Conservation (phyloP, 345 rosid species). For the Citrus glauca region DNA sequence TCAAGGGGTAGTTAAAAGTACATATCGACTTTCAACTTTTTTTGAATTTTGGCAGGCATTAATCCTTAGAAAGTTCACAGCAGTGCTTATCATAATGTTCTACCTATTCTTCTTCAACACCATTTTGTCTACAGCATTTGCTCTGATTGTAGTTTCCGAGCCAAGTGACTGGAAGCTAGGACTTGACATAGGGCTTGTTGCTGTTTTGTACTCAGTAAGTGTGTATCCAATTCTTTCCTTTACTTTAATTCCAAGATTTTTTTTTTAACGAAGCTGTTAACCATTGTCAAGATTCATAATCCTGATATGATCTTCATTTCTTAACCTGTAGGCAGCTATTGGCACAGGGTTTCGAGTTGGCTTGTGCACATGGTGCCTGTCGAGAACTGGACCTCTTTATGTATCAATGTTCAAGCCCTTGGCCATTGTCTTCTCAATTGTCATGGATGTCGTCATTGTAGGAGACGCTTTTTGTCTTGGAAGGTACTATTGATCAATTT, state of each 20-base stretch:
- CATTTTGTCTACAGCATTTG: constrained; percentile 19
- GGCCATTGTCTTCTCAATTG: constrained; percentile 17
- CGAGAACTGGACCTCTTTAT: constrained; percentile 22
- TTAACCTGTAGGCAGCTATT: constrained; percentile 13
- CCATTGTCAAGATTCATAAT: too few relatives aligned
- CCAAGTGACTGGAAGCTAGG: constrained; percentile 38
- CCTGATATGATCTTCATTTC: neutral
- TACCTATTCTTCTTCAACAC: constrained; percentile 21
- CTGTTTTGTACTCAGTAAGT: constrained; percentile 28
- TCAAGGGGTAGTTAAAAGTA: neutral
- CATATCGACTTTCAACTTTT: neutral
- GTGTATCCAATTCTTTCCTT: neutral
- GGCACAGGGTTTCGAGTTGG: constrained; percentile 3
- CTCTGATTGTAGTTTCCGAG: constrained; percentile 27
- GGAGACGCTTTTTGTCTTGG: constrained; percentile 26
- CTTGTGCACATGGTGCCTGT: constrained; percentile 24
- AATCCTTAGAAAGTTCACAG: constrained; percentile 27
- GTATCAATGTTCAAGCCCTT: constrained; percentile 37
- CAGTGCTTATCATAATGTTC: constrained; percentile 26
- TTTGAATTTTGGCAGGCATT: constrained; percentile 24
- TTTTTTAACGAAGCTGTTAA: too few relatives aligned
- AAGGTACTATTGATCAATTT: constrained; percentile 19
- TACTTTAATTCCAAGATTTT: neutral
- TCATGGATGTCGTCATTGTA: constrained; percentile 13
- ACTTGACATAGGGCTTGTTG: constrained; percentile 22